A percentile compares a stretch with the other conserved stretches of the same genome.
Conservation (phyloP, 257 asterid species). For the Linaria vulgaris region DNA sequence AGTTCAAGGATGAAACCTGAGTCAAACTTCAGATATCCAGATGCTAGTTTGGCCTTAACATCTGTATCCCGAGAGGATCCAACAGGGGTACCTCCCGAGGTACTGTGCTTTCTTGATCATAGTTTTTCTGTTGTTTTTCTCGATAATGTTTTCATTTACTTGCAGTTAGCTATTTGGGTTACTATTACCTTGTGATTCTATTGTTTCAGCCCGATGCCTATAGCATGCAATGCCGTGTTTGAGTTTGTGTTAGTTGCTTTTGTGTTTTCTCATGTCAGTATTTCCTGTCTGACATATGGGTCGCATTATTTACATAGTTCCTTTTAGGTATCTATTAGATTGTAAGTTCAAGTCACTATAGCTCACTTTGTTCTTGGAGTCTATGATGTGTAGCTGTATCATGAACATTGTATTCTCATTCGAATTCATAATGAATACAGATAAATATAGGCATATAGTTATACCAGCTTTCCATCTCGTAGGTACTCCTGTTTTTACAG, state of each 20-base stretch:
- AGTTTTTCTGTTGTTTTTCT: neutral
- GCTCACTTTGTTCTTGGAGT: neutral
- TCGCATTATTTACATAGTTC: too few relatives aligned
- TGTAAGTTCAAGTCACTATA: too few relatives aligned
- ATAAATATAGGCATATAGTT: neutral
- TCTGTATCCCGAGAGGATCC: conserved; percentile 62
- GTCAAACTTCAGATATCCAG: conserved; percentile 44
- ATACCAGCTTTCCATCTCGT: neutral
- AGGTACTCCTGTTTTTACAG: neutral
- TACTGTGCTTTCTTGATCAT: conserved; percentile 33
- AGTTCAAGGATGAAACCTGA: conserved; percentile 41
- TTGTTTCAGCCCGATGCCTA: neutral
- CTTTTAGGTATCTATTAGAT: too few relatives aligned
- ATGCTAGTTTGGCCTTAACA: conserved; percentile 49
- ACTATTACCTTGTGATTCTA: neutral
- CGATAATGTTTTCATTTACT: conserved; percentile 9
- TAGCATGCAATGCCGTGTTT: neutral
- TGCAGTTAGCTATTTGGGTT: neutral
- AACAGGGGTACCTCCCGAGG: conserved; percentile 91
- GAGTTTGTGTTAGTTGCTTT: neutral
- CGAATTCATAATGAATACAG: neutral
- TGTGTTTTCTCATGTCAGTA: too few relatives aligned
- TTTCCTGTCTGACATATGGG: too few relatives aligned
- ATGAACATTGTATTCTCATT: neutral
- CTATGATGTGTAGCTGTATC: neutral